A percentile compares a stretch with the other conserved stretches of the same genome.
These are phyloP conservation scores for Eucalyptus coolabah DNA, from an alignment of 345 rosid species.

Conservation along the genomic window DNA sequence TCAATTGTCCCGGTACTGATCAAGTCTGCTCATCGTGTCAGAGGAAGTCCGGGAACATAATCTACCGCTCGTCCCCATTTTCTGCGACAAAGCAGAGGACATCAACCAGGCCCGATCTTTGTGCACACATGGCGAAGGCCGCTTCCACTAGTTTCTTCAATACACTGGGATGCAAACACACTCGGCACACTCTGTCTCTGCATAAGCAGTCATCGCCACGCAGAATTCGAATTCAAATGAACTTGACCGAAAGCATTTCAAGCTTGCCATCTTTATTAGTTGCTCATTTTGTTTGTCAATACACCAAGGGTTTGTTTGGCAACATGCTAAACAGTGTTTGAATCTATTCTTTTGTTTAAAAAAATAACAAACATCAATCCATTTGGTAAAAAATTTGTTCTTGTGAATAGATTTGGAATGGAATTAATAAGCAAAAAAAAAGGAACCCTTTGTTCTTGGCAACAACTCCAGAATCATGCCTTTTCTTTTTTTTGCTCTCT, in stretches of 20 bases:
- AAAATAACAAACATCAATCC: no score
- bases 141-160: background rate
- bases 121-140: background rate
- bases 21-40: background rate
- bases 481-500: no score
- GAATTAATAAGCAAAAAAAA: no score
- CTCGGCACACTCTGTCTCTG: background rate
- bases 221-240: background rate
- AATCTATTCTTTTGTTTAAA: no score
- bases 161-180: background rate
- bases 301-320: no score
- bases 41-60: conserved; percentile 9
- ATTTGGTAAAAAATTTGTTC: no score
- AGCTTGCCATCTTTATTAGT: background rate
- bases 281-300: no score
- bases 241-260: background rate
- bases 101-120: background rate
- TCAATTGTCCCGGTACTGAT: background rate
- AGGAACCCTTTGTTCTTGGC: no score
- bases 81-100: background rate
- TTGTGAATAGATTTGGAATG: no score
- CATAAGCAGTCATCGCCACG: background rate
- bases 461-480: no score
- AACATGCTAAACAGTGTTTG: no score
- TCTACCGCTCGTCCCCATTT: conserved; percentile 4